Percentiles rank a stretch among this genome's conserved stretches.
Evolutionary conservation across 192 early-diverging fungal species (phyloP).

Genomic region (Entomortierella parvispora): DNA sequence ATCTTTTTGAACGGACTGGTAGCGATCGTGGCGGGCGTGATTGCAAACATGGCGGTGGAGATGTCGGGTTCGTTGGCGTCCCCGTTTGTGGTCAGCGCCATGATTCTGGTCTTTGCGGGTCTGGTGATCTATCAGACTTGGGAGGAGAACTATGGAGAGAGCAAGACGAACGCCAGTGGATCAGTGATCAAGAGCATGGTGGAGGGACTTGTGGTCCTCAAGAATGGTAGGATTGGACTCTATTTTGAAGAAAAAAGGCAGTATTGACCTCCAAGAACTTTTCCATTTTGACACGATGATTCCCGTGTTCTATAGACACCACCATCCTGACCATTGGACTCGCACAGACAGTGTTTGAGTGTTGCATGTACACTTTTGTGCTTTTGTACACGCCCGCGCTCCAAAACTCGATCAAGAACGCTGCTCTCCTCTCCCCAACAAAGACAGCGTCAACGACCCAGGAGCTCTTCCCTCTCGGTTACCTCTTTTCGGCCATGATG

Average conservation of each 20-base stretch:
- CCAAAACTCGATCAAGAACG: conserved; percentile 45
- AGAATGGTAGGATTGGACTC: conserved; percentile 41
- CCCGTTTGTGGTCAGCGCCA: conserved; percentile 71
- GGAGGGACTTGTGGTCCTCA: conserved; percentile 46
- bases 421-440: too few species aligned
- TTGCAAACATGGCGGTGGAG: conserved; percentile 71
- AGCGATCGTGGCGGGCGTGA: conserved; percentile 71
- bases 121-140: conserved; percentile 64
- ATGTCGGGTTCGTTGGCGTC: conserved; percentile 59
- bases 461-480: conserved; percentile 55
- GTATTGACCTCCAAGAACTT: neutral
- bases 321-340: conserved; percentile 61
- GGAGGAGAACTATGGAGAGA: conserved; percentile 80
- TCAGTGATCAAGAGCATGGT: conserved; percentile 44
- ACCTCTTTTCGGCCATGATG: conserved; percentile 66
- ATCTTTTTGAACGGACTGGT: conserved; percentile 78
- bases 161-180: conserved; percentile 31
- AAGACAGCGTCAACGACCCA: too few species aligned
- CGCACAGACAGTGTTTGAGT: conserved; percentile 70
- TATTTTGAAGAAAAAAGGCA: too few species aligned
- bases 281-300: neutral
- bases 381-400: conserved; percentile 67
- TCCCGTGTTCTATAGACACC: conserved; percentile 42
- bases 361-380: conserved; percentile 74
- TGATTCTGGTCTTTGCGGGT: conserved; percentile 58